Evolutionary conservation across 148 eudicot species (phyloP).

Genomic region (Camellia japonica): DNA sequence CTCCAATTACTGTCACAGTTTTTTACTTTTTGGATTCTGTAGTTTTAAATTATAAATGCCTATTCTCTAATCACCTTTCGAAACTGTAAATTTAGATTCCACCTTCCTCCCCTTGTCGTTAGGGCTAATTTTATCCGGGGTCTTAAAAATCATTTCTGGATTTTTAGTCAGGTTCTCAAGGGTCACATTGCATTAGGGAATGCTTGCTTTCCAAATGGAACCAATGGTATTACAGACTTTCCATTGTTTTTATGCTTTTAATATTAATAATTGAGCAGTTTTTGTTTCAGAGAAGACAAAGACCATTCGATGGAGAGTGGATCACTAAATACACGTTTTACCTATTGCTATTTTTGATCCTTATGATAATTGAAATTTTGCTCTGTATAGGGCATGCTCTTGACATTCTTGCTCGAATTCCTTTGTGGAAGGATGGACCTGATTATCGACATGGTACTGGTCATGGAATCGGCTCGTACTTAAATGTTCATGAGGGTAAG

Average conservation of each 20-base stretch:
- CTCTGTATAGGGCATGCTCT: constrained; percentile 61
- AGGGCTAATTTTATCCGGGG: not conserved
- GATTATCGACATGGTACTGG: no score
- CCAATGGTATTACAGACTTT: no score
- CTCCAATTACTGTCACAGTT: not conserved
- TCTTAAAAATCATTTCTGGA: constrained; percentile 14
- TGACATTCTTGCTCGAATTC: not conserved
- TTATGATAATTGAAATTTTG: not conserved
- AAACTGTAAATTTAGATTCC: not conserved
- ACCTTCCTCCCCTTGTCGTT: not conserved
- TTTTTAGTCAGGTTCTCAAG: no score
- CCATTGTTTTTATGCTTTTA: no score
- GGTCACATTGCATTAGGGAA: no score
- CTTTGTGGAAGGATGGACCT: no score
- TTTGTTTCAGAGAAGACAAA: no score
- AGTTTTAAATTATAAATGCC: not conserved
- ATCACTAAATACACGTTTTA: not conserved
- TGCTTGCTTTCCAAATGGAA: no score
- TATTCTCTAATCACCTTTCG: not conserved
- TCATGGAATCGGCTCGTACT: no score
- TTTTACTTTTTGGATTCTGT: not conserved
- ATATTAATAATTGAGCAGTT: no score
- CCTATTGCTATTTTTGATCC: not conserved
- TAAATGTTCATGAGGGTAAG: constrained; percentile 83
- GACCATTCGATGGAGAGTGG: not conserved